These are phyloP conservation scores for Odonthalia washingtoniensis DNA, from an alignment of 31 red algal genomes.

Conservation along the genomic window DNA sequence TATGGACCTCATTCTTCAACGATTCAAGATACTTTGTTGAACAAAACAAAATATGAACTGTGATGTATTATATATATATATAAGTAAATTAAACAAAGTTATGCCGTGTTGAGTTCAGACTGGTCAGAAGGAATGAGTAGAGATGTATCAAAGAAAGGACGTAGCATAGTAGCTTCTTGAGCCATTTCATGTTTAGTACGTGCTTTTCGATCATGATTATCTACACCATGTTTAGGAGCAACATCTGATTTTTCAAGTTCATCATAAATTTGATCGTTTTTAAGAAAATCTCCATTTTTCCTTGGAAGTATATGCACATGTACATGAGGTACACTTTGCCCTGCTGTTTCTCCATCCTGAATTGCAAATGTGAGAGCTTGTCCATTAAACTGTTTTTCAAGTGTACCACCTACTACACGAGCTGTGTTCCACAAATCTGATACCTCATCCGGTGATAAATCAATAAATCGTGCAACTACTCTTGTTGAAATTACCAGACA, in stretches of 20 bases:
- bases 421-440: constrained; percentile 87
- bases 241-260: constrained; percentile 60
- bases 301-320: constrained; percentile 94
- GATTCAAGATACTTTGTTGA: too few relatives aligned
- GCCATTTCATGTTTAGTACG: constrained; percentile 87
- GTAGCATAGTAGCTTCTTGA: constrained; percentile 59
- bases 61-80: too few relatives aligned
- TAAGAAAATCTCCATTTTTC: constrained; percentile 73
- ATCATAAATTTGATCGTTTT: constrained; percentile 87
- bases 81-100: too few relatives aligned
- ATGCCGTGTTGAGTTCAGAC: too few relatives aligned
- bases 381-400: constrained; percentile 65
- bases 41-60: too few relatives aligned
- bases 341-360: constrained; percentile 88
- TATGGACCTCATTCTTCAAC: too few relatives aligned
- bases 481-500: constrained; percentile 80
- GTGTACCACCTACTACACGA: constrained; percentile 41
- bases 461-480: constrained; percentile 65
- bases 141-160: constrained; percentile 65
- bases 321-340: constrained; percentile 96
- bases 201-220: constrained; percentile 65
- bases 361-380: constrained; percentile 79
- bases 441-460: constrained; percentile 75
- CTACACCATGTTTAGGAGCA: constrained; percentile 37
- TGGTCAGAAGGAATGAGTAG: constrained; percentile 54